These are phyloP conservation scores for Fusarium torreyae DNA, from an alignment of 2,329 filamentous ascomycete species.

Conservation along the genomic window DNA sequence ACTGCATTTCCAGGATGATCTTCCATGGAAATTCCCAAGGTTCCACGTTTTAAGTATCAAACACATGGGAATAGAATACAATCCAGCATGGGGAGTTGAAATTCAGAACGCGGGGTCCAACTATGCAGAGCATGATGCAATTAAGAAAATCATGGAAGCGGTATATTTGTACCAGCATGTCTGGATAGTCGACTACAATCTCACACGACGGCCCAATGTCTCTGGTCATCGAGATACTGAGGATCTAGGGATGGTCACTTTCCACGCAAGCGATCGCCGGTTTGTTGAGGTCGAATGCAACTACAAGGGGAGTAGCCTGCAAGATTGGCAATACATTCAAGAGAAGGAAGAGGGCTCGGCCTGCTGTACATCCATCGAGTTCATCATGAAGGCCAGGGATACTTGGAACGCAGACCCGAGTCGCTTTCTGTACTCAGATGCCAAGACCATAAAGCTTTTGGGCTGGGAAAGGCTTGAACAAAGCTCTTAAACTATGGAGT, in stretches of 20 bases:
- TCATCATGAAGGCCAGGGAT: background rate
- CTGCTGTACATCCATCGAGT: background rate
- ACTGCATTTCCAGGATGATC: background rate
- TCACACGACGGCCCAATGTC: background rate
- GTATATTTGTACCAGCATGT: background rate
- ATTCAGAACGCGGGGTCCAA: background rate
- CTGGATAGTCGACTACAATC: background rate
- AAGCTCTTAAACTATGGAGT: no score
- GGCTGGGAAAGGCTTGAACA: background rate
- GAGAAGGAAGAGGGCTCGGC: background rate
- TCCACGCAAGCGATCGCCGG: background rate
- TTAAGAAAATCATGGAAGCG: background rate
- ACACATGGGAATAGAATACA: background rate
- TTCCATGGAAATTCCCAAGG: background rate
- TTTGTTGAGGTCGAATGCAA: background rate
- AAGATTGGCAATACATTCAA: background rate
- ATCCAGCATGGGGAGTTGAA: background rate
- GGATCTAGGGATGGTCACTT: background rate
- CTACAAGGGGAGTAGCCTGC: background rate
- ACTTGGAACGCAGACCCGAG: background rate
- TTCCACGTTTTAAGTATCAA: background rate
- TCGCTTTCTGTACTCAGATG: background rate
- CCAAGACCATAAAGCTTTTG: background rate
- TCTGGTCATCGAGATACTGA: background rate
- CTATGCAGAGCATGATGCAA: background rate